Conservation (phyloP, 192 early-diverging fungal species). For the Umbelopsis vinacea region DNA sequence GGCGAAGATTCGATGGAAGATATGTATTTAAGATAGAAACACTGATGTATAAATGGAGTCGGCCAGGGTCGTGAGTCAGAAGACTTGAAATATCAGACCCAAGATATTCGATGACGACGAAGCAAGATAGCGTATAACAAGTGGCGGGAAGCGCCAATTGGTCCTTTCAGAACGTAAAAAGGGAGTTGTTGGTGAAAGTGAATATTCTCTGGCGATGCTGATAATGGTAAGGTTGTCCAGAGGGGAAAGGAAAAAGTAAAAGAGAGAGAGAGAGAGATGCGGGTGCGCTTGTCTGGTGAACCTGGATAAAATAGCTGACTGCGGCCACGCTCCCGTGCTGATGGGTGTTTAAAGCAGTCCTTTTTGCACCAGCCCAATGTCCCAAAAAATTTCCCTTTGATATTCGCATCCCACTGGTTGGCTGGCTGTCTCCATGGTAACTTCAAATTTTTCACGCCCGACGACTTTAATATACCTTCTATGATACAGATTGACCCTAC, state of each 20-base stretch:
- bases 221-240: constrained; percentile 1
- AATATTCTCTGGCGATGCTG: background rate
- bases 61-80: background rate
- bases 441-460: background rate
- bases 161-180: constrained; percentile 8
- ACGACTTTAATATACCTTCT: background rate
- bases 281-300: background rate
- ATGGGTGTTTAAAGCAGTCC: constrained; percentile 9
- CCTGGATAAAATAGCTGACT: background rate
- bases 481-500: background rate
- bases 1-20: background rate
- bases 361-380: no score
- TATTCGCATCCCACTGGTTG: no score
- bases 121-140: background rate
- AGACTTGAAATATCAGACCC: constrained; percentile 1
- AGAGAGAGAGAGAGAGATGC: constrained; percentile 3
- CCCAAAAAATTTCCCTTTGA: no score
- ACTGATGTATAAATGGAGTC: background rate
- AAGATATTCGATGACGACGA: background rate
- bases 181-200: background rate
- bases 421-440: constrained; percentile 16
- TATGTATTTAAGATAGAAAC: background rate
- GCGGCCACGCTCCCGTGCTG: background rate
- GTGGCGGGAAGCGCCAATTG: background rate
- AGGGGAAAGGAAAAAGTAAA: background rate